A percentile compares a stretch with the other conserved stretches of the same genome.
Evolutionary conservation across 1,284 basidiomycete genomes (phyloP).

Genomic region (Fomitopsis palustris): DNA sequence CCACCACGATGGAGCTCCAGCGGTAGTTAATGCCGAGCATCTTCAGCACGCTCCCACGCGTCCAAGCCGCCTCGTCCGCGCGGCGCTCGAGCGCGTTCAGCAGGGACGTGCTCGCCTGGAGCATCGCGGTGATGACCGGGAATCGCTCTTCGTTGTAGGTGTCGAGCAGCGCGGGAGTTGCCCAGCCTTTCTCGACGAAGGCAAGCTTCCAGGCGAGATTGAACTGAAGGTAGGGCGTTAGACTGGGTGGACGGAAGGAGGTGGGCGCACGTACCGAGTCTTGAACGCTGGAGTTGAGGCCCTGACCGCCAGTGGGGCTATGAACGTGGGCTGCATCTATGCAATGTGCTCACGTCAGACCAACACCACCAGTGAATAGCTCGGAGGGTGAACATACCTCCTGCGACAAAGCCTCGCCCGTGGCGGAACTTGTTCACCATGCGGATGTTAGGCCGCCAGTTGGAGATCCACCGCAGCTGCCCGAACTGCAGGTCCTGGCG

Average conservation of each 20-base stretch:
- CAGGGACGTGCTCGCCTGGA: not conserved
- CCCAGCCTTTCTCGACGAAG: not conserved
- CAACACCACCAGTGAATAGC: not conserved
- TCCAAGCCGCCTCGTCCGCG: not conserved
- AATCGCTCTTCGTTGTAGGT: not conserved
- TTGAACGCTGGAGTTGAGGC: constrained; percentile 6
- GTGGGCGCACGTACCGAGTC: constrained; percentile 3
- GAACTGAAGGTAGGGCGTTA: too few relatives aligned
- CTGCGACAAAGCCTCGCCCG: constrained; percentile 33
- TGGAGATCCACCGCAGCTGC: constrained; percentile 5
- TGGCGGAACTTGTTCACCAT: constrained; percentile 33
- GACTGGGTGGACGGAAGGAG: not conserved
- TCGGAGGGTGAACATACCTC: constrained; percentile 25
- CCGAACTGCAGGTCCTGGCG: constrained; percentile 7
- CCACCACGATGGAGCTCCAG: constrained; percentile 39
- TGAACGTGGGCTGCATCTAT: constrained; percentile 23
- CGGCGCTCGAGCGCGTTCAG: not conserved
- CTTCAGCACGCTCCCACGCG: too few relatives aligned
- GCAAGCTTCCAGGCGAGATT: not conserved
- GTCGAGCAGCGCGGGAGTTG: not conserved
- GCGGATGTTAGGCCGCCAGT: constrained; percentile 29
- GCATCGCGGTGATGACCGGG: not conserved
- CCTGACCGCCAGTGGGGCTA: constrained; percentile 21
- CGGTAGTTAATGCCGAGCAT: constrained; percentile 41
- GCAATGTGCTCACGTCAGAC: not conserved